Percentiles rank a stretch among this genome's conserved stretches.
phyloP scores from a whole-genome alignment of 352 stramenopile species.

The Albugo candida region DNA sequence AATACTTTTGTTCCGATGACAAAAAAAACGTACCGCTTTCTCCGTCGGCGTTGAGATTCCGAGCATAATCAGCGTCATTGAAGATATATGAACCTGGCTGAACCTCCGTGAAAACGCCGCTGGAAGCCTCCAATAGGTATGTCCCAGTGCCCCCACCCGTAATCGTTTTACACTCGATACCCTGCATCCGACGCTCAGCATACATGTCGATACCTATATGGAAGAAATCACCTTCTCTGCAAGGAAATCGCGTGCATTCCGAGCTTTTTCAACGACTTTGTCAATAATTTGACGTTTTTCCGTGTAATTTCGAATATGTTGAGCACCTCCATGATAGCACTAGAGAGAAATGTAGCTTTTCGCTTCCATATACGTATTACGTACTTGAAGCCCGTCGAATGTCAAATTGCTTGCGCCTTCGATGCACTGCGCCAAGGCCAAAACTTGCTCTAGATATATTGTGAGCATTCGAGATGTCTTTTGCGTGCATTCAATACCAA shows the following conservation, averaged over 20 bases:
- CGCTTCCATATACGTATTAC: background rate
- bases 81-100: conserved; percentile 63
- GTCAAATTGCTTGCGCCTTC: conserved; percentile 8
- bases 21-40: conserved; percentile 4
- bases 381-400: conserved; percentile 20
- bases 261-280: conserved; percentile 19
- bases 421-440: conserved; percentile 22
- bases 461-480: no score
- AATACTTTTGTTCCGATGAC: background rate
- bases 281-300: conserved; percentile 30
- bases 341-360: conserved; percentile 8
- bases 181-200: background rate
- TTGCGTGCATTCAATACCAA: no score
- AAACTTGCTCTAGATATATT: conserved; percentile 15
- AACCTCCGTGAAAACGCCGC: conserved; percentile 49
- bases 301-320: conserved; percentile 40
- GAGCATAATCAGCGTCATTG: conserved; percentile 51
- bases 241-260: conserved; percentile 19
- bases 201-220: background rate
- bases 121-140: conserved; percentile 34
- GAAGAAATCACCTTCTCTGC: conserved; percentile 1
- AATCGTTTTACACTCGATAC: conserved; percentile 30
- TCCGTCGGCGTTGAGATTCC: conserved; percentile 25
- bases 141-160: conserved; percentile 53
- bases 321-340: conserved; percentile 45